Evolutionary conservation across 805 yeast genomes (phyloP), one percentile per base, ranked within the genome.

Genomic region (Myxozyma sirexii): DNA sequence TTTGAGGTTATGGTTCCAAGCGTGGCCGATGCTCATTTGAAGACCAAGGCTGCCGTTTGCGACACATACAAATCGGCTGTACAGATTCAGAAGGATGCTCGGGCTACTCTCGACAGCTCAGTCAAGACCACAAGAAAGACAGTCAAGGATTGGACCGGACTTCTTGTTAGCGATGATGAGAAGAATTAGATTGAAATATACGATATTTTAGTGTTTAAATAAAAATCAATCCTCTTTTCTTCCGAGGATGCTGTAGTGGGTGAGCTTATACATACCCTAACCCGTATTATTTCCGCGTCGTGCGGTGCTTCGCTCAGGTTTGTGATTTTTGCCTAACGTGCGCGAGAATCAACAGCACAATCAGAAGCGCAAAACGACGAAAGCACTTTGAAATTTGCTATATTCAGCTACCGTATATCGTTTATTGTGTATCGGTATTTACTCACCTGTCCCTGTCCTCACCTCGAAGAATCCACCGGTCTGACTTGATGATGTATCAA

Each of bases 11-110:
- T 56, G 54, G 69, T 31, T 1, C 73, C 85, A 45, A 78, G 76
- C 41, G 71, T 90, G 37, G 90, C 92, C 13, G 71, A 79, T 46
- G 81, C 81, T 56, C 96, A 90, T 70, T 79, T 80, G 38, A 69
- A 72, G 43, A 76, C 84, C 15, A 76, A 77, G 38, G 72, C 74
- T 39, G 75, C 77, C 48, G 80, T 87, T 5, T 80, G 73, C 17
- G 75, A 73, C 21, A 19, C 57, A 23, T 43, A 49, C 15, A 47
- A 33, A 19, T 26, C 47, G 39, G 48, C 56, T 27, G 10, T 49
- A 24, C 31, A 24, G 31, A 80, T 3, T 73, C 69, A 44, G 68
- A 74, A 17, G 74, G 84, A 63, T 72, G 75, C 65, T 66, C 73
- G 83, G 45, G 73, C 76, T 55, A 67, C 70, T 27, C 70, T 79